Conservation (phyloP, 2,329 filamentous ascomycete species). For the Shiraia bambusicola region DNA sequence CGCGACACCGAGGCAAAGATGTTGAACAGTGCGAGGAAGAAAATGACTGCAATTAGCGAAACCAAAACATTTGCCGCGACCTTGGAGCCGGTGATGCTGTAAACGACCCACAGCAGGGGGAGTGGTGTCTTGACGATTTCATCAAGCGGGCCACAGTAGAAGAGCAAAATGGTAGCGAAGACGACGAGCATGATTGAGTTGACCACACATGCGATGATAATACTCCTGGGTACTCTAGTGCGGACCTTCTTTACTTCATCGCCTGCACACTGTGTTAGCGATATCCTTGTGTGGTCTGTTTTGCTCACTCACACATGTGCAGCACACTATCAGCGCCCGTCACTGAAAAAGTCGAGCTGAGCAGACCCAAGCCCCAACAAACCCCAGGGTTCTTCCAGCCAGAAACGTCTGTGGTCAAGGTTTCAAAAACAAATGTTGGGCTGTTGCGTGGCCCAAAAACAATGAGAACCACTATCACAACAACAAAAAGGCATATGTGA, state of each 20-base stretch:
- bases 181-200: conserved; percentile 49
- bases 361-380: conserved; percentile 45
- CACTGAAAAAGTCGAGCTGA: conserved; percentile 37
- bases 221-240: conserved; percentile 44
- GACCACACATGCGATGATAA: conserved; percentile 41
- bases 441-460: conserved; percentile 44
- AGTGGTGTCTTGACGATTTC: conserved; percentile 16
- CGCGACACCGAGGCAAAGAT: conserved; percentile 52
- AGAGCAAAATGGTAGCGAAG: conserved; percentile 48
- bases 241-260: conserved; percentile 47
- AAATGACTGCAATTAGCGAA: conserved; percentile 41
- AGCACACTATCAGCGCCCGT: conserved; percentile 52
- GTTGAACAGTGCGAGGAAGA: conserved; percentile 46
- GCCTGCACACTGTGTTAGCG: conserved; percentile 12
- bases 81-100: conserved; percentile 45
- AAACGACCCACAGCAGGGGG: conserved; percentile 45
- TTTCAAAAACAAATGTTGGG: conserved; percentile 48
- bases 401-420: conserved; percentile 46
- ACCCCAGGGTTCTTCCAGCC: conserved; percentile 48
- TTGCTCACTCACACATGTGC: conserved; percentile 41
- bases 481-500: conserved; percentile 53
- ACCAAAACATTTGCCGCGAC: conserved; percentile 46
- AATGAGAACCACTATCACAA: conserved; percentile 49
- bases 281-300: neutral
- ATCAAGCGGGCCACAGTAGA: conserved; percentile 47